These are phyloP conservation scores for Corrigiola litoralis DNA, from an alignment of 179 eudicot genomes.

Conservation along the genomic window DNA sequence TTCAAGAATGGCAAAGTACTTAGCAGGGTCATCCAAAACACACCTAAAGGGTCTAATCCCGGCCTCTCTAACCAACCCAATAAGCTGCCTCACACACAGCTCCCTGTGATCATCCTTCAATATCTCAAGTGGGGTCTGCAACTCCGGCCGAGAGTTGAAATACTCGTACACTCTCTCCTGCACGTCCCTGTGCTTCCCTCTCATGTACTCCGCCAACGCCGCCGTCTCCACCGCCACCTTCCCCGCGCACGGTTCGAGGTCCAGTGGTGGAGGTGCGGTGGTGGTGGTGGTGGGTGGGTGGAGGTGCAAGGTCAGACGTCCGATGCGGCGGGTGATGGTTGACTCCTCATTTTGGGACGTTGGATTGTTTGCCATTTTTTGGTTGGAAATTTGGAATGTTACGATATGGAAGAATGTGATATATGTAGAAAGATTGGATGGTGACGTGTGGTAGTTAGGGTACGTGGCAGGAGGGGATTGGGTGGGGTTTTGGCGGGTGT, in stretches of 20 bases:
- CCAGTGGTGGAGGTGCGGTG: not conserved
- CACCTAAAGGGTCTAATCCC: conserved; percentile 56
- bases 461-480: not conserved
- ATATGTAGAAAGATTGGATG: not conserved
- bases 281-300: conserved; percentile 17
- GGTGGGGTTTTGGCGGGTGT: not conserved
- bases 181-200: conserved; percentile 71
- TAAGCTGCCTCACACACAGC: conserved; percentile 62
- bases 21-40: conserved; percentile 60
- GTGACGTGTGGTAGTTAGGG: not conserved
- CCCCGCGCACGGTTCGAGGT: conserved; percentile 32
- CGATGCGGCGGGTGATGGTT: conserved; percentile 37
- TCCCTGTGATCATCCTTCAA: conserved; percentile 71
- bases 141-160: conserved; percentile 56
- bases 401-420: not conserved
- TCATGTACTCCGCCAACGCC: conserved; percentile 53
- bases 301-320: conserved; percentile 50
- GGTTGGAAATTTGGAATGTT: not conserved
- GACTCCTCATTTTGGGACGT: conserved; percentile 26
- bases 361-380: conserved; percentile 6
- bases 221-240: conserved; percentile 33
- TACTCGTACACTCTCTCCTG: conserved; percentile 60
- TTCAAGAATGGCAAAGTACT: conserved; percentile 73
- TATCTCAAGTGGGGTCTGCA: conserved; percentile 82
- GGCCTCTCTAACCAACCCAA: conserved; percentile 63